Conservation (phyloP, 108 stramenopile species). For the Nitzschia sp. region DNA sequence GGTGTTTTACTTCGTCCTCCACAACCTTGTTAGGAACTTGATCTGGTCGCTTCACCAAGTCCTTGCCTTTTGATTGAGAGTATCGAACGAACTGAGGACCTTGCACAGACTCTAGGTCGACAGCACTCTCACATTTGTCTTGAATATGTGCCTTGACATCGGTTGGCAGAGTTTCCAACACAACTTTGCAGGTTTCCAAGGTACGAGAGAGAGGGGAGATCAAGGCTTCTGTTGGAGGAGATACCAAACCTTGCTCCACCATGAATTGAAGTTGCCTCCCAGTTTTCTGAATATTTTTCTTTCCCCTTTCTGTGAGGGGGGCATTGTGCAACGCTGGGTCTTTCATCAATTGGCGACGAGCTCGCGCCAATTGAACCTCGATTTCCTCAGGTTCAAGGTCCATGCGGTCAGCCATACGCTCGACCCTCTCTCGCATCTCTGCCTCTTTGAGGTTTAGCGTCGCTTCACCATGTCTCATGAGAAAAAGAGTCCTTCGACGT, state of each 20-base stretch:
- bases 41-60: constrained; percentile 13
- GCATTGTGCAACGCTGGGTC: constrained; percentile 50
- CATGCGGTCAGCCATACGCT: constrained; percentile 6
- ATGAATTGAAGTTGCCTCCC: constrained; percentile 26
- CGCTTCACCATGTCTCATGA: constrained; percentile 78
- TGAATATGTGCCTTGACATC: constrained; percentile 44
- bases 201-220: constrained; percentile 54
- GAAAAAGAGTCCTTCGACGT: constrained; percentile 46
- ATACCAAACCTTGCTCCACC: constrained; percentile 26
- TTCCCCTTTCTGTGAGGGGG: constrained; percentile 45
- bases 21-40: background rate
- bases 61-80: constrained; percentile 8
- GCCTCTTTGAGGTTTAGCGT: constrained; percentile 58
- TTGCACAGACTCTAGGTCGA: constrained; percentile 33
- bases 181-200: constrained; percentile 48
- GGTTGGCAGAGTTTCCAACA: constrained; percentile 37
- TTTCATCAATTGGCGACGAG: constrained; percentile 41
- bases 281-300: constrained; percentile 37
- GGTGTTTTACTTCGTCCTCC: constrained; percentile 13
- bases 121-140: background rate
- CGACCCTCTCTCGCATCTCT: constrained; percentile 28
- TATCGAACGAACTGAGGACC: constrained; percentile 40
- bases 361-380: constrained; percentile 37
- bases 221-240: constrained; percentile 52
- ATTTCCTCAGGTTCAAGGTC: constrained; percentile 24